Evolutionary conservation across 805 yeast species (phyloP).

Genomic region (Jamesozyma piceae): DNA sequence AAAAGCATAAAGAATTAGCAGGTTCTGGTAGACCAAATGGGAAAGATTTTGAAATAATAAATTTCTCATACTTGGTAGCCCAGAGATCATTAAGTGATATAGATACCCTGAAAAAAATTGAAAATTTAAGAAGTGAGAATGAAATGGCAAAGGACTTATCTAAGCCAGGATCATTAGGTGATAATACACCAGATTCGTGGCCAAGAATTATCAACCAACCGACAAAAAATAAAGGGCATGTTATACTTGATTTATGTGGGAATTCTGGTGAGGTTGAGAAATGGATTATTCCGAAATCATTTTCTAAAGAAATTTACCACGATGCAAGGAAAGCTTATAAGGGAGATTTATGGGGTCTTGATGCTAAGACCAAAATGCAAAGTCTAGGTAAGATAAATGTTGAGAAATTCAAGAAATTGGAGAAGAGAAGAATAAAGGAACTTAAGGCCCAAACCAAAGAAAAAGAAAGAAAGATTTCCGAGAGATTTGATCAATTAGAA

Average conservation of each 20-base stretch:
- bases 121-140: slow-evolving; percentile 31
- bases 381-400: slow-evolving; percentile 23
- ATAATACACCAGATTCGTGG: slow-evolving; percentile 36
- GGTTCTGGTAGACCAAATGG: slow-evolving; percentile 80
- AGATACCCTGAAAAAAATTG: slow-evolving; percentile 34
- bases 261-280: slow-evolving; percentile 72
- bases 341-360: slow-evolving; percentile 84
- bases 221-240: slow-evolving; percentile 71
- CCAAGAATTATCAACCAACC: slow-evolving; percentile 72
- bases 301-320: slow-evolving; percentile 65
- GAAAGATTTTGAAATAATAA: slow-evolving; percentile 59
- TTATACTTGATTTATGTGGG: slow-evolving; percentile 67
- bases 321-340: slow-evolving; percentile 80
- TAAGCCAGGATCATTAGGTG: slow-evolving; percentile 20
- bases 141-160: slow-evolving; percentile 9
- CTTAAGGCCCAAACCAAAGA: slow-evolving; percentile 12
- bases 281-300: slow-evolving; percentile 79
- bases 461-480: slow-evolving; percentile 13
- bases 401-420: slow-evolving; percentile 18
- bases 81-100: slow-evolving; percentile 45
- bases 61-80: slow-evolving; percentile 64
- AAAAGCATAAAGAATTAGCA: slow-evolving; percentile 32
- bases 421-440: slow-evolving; percentile 17
- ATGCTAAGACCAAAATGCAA: slow-evolving; percentile 43
- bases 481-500: slow-evolving; percentile 13